Conservation (phyloP, 2,329 filamentous ascomycete genomes). For the Metarhizium anisopliae region DNA sequence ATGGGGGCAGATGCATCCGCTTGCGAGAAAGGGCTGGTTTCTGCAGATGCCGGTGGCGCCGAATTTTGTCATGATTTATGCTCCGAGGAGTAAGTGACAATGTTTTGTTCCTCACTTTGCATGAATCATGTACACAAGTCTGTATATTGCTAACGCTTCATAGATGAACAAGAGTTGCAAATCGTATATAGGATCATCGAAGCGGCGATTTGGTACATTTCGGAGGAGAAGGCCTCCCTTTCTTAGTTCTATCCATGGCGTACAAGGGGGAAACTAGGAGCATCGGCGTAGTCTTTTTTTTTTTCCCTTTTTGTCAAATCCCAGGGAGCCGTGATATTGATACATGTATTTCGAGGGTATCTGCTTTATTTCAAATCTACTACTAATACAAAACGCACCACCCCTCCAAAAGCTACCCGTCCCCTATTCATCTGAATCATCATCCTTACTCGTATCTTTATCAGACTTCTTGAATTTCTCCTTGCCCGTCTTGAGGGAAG, state of each 20-base stretch:
- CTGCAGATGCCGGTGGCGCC: constrained; percentile 56
- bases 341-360: background rate
- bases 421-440: constrained; percentile 19
- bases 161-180: constrained; percentile 56
- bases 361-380: background rate
- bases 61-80: constrained; percentile 77
- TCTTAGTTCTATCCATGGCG: background rate
- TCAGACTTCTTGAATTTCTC: constrained; percentile 67
- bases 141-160: background rate
- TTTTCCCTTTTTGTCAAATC: too few relatives aligned
- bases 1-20: constrained; percentile 66
- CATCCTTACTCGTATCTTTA: constrained; percentile 38
- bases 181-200: constrained; percentile 61
- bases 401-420: background rate
- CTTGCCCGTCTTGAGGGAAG: constrained; percentile 59
- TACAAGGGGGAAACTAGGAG: background rate
- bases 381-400: background rate
- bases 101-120: background rate
- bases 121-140: background rate
- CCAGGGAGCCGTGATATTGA: too few relatives aligned
- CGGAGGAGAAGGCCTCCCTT: constrained; percentile 34
- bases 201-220: constrained; percentile 62
- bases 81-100: constrained; percentile 47
- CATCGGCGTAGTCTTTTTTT: too few relatives aligned
- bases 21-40: constrained; percentile 59